These are phyloP conservation scores for Solanum virginianum DNA, from an alignment of 257 asterid species.

Conservation along the genomic window DNA sequence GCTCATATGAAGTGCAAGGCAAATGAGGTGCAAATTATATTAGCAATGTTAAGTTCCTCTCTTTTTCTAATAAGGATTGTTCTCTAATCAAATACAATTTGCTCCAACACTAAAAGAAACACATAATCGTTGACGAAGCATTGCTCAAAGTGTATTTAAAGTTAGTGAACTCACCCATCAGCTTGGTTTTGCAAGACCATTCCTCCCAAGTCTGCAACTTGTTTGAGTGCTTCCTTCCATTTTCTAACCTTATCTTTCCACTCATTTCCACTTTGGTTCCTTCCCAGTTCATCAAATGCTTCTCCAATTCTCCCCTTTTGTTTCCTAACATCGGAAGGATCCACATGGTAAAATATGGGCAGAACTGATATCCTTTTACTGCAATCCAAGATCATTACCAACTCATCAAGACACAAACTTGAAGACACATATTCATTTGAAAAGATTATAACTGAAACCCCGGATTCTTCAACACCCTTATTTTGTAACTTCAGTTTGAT, in stretches of 20 bases:
- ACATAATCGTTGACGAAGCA: not conserved
- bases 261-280: not conserved
- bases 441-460: not conserved
- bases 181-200: slow-evolving; percentile 1
- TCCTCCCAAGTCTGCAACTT: slow-evolving; percentile 9
- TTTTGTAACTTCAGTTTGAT: not conserved
- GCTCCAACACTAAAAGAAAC: not conserved
- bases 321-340: slow-evolving; percentile 1
- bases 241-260: not conserved
- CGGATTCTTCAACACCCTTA: not conserved
- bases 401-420: slow-evolving; percentile 9
- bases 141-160: not conserved
- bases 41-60: not conserved
- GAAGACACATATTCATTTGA: slow-evolving; percentile 3
- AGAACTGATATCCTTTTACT: not conserved
- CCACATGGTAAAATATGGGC: slow-evolving; percentile 6
- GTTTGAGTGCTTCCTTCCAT: slow-evolving; percentile 3
- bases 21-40: not conserved
- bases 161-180: slow-evolving; percentile 1
- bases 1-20: not conserved
- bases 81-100: not conserved
- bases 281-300: not conserved
- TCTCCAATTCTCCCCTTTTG: not conserved
- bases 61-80: not conserved
- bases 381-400: slow-evolving; percentile 2